A percentile compares a stretch with the other conserved stretches of the same genome.
phyloP scores from a whole-genome alignment of 768 basidiomycete genomes.

The Rhodotorula taiwanensis region DNA sequence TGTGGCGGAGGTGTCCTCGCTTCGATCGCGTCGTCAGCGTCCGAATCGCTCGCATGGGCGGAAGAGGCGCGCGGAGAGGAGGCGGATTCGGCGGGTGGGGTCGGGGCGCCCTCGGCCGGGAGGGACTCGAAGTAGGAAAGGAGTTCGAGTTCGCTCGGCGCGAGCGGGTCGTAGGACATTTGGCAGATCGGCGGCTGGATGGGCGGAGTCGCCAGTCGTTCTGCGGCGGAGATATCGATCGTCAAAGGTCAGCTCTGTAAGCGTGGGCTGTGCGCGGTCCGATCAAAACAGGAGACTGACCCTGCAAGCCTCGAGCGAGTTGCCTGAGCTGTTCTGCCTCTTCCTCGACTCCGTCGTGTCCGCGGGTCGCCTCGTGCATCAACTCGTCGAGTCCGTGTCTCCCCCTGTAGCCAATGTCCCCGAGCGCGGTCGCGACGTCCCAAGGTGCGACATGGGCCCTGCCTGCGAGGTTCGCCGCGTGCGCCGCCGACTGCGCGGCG shows the following conservation, averaged over 20 bases:
- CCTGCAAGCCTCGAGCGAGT: conserved; percentile 19
- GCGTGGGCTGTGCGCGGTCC: neutral
- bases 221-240: neutral
- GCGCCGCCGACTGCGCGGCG: conserved; percentile 1
- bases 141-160: conserved; percentile 4
- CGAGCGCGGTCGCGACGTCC: conserved; percentile 23
- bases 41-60: neutral
- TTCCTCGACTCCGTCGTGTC: conserved; percentile 20
- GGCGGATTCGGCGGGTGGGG: neutral
- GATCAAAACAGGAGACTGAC: conserved; percentile 2
- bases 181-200: conserved; percentile 3
- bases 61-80: conserved; percentile 3
- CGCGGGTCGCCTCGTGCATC: conserved; percentile 4
- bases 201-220: conserved; percentile 1
- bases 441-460: conserved; percentile 12
- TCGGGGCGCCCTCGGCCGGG: neutral
- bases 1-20: neutral
- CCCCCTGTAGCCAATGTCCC: conserved; percentile 9
- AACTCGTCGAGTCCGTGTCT: conserved; percentile 2
- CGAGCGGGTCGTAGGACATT: conserved; percentile 17
- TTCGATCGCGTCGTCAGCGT: neutral
- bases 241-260: no score
- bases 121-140: conserved; percentile 7
- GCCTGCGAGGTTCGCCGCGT: conserved; percentile 16
- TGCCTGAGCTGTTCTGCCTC: conserved; percentile 12